Base-by-base conservation (phyloP, 129 eudicot genomes). In the Calendula officinalis region DNA sequence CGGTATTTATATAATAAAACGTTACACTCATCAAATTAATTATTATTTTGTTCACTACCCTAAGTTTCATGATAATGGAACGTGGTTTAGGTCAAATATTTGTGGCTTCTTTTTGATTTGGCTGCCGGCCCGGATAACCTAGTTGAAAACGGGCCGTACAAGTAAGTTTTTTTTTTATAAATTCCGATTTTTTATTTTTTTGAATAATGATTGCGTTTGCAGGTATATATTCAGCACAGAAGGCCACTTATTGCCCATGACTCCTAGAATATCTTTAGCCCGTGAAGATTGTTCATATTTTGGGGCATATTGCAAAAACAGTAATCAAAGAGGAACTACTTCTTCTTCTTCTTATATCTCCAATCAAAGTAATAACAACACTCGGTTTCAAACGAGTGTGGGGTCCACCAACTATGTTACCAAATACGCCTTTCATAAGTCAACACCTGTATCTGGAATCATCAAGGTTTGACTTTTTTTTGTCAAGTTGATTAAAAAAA, bases 91-190 rank as follows among this genome's bases (percentile, higher is more conserved):
- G 98, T 88, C 16, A 92, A 92, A 61, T 92, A 92, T 68, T 62
- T 92, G 76, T 92, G 98, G 98, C 84, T 92, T 80, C 95, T 92
- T 59, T 92, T 88, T 62, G 96, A 92, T 72, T 80, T 88, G 81
- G 98, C 96, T 60, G 91, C 82, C 39, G 98, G 98, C 47, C 84
- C 95, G 42, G 98, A 88, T 75, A 92, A 92, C 69, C 79, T 92
- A 32, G 95, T 92, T 9, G 98, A 92, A 82, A 92, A 75, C 52
- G 98, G 98, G 51, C 91, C 98, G 32, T 92, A 92, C 95, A 88
- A 81, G 98, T 92, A 76, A 72, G 95, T 64, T 54, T 14, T 39
- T 43, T 33, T 37, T 51, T 16, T 11, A 8, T 47, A 11, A 2
- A 45, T 58, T 30, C 2, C 2, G 36, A 52, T 60, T 15, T 13